Percentiles rank a stretch among this genome's conserved stretches.
Conservation (phyloP, 768 basidiomycete species). For the Termitomyces sp. region DNA sequence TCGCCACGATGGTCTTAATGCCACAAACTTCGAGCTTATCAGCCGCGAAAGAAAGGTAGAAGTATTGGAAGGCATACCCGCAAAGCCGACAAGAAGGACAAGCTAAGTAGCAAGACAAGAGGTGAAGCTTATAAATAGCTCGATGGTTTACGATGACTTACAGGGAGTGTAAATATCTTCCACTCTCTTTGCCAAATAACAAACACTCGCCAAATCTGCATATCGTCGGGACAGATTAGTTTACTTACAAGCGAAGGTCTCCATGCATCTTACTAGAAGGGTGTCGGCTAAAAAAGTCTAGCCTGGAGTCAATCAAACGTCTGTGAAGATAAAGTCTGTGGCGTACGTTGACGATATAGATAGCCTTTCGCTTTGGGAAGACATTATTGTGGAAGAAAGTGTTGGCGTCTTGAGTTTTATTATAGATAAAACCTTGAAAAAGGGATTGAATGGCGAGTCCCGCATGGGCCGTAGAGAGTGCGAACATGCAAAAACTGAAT, state of each 20-base stretch:
- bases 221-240: not conserved
- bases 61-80: conserved; percentile 9
- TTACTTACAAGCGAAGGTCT: not conserved
- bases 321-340: not conserved
- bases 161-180: conserved; percentile 17
- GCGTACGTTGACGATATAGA: conserved; percentile 25
- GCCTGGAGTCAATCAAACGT: not conserved
- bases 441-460: conserved; percentile 20
- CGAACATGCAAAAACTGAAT: conserved; percentile 21
- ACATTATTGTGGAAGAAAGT: conserved; percentile 20
- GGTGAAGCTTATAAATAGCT: not conserved
- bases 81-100: conserved; percentile 19
- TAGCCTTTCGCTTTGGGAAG: conserved; percentile 22
- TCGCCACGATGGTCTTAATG: conserved; percentile 20
- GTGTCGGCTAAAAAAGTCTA: conserved; percentile 23
- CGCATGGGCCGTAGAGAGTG: conserved; percentile 21
- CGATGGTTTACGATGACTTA: conserved; percentile 5
- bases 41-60: not conserved
- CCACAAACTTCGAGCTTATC: conserved; percentile 14
- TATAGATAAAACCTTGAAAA: conserved; percentile 21
- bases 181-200: conserved; percentile 22
- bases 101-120: conserved; percentile 6
- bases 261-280: conserved; percentile 14
- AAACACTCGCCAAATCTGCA: conserved; percentile 23
- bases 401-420: conserved; percentile 11